Evolutionary conservation across 2,329 filamentous ascomycete species (phyloP).

Genomic region (Rhytidhysteron rufulum): DNA sequence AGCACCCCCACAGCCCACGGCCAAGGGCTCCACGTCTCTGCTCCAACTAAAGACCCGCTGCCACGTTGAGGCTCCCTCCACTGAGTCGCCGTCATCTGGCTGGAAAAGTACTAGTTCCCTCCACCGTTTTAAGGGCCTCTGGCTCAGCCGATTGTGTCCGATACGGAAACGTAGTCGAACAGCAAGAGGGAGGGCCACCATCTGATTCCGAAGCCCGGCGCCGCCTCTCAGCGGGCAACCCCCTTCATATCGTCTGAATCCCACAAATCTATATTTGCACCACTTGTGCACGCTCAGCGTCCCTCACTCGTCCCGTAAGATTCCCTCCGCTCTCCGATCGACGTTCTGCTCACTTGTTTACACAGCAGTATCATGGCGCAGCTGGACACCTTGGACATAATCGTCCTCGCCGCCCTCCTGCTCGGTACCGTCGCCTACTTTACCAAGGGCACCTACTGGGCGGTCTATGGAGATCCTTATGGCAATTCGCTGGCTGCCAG

Average conservation of each 20-base stretch:
- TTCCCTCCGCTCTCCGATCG: background rate
- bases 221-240: background rate
- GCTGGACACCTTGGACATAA: slow-evolving; percentile 90
- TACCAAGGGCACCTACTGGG: slow-evolving; percentile 96
- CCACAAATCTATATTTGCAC: too few relatives aligned
- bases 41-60: too few relatives aligned
- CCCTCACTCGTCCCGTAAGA: background rate
- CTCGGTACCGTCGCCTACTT: slow-evolving; percentile 91
- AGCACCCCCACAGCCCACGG: too few relatives aligned
- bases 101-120: too few relatives aligned
- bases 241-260: slow-evolving; percentile 1
- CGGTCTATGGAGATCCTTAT: slow-evolving; percentile 82
- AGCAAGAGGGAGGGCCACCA: background rate
- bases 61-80: too few relatives aligned
- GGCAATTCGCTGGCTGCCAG: slow-evolving; percentile 68
- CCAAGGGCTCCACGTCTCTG: too few relatives aligned
- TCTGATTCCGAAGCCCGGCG: background rate
- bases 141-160: slow-evolving; percentile 2
- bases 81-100: too few relatives aligned
- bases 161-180: slow-evolving; percentile 1
- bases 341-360: slow-evolving; percentile 4
- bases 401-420: slow-evolving; percentile 83
- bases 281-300: background rate
- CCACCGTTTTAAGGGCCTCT: too few relatives aligned
- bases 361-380: slow-evolving; percentile 69